Evolutionary conservation across 352 stramenopile species (phyloP).

Genomic region (Pythium graminicola): DNA sequence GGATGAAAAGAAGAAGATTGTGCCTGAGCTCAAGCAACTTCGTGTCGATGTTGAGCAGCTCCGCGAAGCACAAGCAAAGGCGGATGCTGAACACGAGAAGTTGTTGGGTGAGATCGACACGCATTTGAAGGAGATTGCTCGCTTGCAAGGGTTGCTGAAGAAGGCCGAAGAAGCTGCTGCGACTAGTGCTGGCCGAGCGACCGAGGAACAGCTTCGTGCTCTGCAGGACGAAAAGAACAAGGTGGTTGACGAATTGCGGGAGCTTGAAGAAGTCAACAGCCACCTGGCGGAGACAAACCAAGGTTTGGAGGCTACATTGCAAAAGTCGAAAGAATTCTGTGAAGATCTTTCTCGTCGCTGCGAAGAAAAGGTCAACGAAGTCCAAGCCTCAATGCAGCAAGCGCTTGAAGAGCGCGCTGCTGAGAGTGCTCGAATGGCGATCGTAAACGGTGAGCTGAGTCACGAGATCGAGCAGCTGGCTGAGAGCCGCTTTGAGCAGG

Average conservation of each 20-base stretch:
- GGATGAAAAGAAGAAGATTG: slow-evolving; percentile 29
- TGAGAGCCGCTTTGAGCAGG: slow-evolving; percentile 56
- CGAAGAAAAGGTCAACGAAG: slow-evolving; percentile 55
- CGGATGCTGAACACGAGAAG: slow-evolving; percentile 12
- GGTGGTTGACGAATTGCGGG: slow-evolving; percentile 33
- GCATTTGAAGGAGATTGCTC: slow-evolving; percentile 26
- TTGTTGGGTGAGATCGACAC: slow-evolving; percentile 26
- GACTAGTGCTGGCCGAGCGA: slow-evolving; percentile 26
- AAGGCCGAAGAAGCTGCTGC: slow-evolving; percentile 37
- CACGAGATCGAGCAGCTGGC: slow-evolving; percentile 60
- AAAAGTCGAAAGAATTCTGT: slow-evolving; percentile 56
- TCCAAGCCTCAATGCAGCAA: slow-evolving; percentile 54
- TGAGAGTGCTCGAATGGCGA: slow-evolving; percentile 55
- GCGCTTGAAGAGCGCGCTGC: slow-evolving; percentile 53
- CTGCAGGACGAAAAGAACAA: slow-evolving; percentile 42
- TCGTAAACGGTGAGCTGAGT: slow-evolving; percentile 52
- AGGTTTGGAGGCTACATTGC: slow-evolving; percentile 48
- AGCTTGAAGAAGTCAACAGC: slow-evolving; percentile 39
- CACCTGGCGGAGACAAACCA: slow-evolving; percentile 40
- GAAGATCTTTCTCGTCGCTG: slow-evolving; percentile 53
- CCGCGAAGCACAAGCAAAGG: slow-evolving; percentile 14
- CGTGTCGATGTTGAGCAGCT: slow-evolving; percentile 24
- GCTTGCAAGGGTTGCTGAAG: slow-evolving; percentile 31
- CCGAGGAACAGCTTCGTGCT: slow-evolving; percentile 27
- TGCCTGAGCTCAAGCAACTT: slow-evolving; percentile 31